Percentiles rank a stretch among this genome's conserved stretches.
phyloP scores from a whole-genome alignment of 2,329 filamentous ascomycete species.

The Verticillium alfalfae region DNA sequence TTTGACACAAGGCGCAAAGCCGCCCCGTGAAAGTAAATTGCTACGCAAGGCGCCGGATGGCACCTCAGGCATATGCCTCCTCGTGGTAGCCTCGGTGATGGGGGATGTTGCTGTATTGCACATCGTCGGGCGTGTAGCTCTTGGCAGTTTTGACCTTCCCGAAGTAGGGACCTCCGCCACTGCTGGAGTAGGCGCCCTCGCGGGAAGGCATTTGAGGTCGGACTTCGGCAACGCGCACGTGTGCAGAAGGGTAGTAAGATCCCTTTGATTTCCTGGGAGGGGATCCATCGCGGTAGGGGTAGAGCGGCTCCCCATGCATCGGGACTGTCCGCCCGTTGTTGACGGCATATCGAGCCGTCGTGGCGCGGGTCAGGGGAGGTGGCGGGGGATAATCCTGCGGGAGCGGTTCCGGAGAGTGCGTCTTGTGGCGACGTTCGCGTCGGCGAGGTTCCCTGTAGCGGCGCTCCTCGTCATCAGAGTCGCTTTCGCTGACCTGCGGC shows the following conservation, averaged over 20 bases:
- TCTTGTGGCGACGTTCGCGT: conserved; percentile 23
- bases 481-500: conserved; percentile 25
- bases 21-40: not conserved
- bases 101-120: conserved; percentile 22
- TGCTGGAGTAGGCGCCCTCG: conserved; percentile 22
- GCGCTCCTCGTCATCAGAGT: conserved; percentile 25
- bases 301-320: conserved; percentile 11
- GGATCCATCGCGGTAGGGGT: conserved; percentile 15
- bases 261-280: conserved; percentile 1
- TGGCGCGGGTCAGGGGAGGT: not conserved
- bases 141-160: conserved; percentile 28
- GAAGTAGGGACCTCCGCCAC: conserved; percentile 14
- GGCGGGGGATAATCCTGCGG: conserved; percentile 3
- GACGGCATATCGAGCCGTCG: conserved; percentile 6
- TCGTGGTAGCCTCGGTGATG: conserved; percentile 17
- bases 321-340: conserved; percentile 18
- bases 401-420: conserved; percentile 24
- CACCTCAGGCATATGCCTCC: conserved; percentile 4
- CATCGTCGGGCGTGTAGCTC: conserved; percentile 20
- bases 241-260: conserved; percentile 5
- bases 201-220: conserved; percentile 23
- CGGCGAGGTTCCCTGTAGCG: conserved; percentile 5
- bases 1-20: not conserved
- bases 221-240: conserved; percentile 16
- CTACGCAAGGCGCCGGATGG: not conserved